Base-by-base conservation (phyloP, 163 green algal species). In the Trebouxia gelatinosa region DNA sequence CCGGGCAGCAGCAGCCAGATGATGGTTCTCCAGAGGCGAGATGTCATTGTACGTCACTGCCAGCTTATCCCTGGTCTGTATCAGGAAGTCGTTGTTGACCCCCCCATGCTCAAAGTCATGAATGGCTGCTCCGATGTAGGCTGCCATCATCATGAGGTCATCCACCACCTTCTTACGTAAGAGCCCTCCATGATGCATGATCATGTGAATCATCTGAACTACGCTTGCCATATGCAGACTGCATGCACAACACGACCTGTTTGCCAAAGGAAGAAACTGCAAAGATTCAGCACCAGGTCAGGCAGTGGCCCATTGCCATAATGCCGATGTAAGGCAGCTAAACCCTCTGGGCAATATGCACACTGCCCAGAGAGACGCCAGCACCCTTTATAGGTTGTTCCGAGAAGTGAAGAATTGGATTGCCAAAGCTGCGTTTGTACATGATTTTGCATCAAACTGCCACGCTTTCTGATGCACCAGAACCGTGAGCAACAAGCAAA, bases 1-100 rank as follows among this genome's bases (percentile, higher is more conserved):
- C 32, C 71, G 48, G 77, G 88, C 90, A 21, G 84, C 78, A 0
- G 84, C 81, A 21, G 87, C 82, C 78, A 89, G 51, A 72, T 92
- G 87, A 71, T 89, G 83, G 76, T 92, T 92, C 78, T 92, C 87
- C 84, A 90, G 85, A 7, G 85, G 85, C 5, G 77, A 86, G 2
- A 78, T 75, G 50, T 78, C 70, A 37, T 78, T 78, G 70, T 78
- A 78, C 0, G 50, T 65, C 2, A 78, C 34, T 23, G 70, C 70
- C 51, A 78, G 50, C 26, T 28, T 61, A 19, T 78, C 70, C 31
- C 37, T 65, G 23, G 70, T 67, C 32, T 78, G 48, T 9, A 76
- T 76, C 26, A 76, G 39, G 46, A 76, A 76, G 68, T 76, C 68
- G 13, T 76, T 76, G 39, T 61, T 76, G 68, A 76, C 40, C 5